Conservation (phyloP, 192 early-diverging fungal genomes). For the Rhizophagus sp. region DNA sequence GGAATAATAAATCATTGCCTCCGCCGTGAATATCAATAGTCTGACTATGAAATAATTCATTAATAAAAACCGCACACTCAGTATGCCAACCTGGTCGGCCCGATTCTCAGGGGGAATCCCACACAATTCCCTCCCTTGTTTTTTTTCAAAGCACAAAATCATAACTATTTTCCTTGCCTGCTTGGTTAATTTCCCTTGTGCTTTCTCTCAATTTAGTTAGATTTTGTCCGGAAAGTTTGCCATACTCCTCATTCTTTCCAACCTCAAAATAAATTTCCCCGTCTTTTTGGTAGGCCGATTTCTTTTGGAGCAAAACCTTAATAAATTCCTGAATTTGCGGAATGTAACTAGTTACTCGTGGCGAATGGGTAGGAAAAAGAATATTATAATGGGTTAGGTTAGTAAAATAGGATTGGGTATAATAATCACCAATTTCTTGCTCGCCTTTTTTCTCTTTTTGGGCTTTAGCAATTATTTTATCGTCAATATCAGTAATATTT, state of each 20-base stretch:
- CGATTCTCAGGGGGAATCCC: neutral
- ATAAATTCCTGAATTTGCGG: conserved; percentile 3
- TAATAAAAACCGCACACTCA: neutral
- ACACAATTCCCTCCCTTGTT: neutral
- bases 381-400: conserved; percentile 1
- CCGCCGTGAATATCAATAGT: neutral
- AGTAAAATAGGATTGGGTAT: conserved; percentile 1
- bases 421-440: neutral
- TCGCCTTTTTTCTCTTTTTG: conserved; percentile 1
- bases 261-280: neutral
- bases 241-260: neutral
- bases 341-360: neutral
- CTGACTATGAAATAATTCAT: neutral
- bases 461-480: neutral
- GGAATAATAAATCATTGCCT: conserved; percentile 6
- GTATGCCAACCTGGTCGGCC: conserved; percentile 3
- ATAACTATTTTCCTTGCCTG: neutral
- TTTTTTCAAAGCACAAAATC: conserved; percentile 17
- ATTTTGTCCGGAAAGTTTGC: conserved; percentile 8
- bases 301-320: neutral
- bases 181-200: neutral
- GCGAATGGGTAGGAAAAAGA: neutral
- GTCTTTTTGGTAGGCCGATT: neutral
- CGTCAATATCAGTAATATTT: conserved; percentile 9
- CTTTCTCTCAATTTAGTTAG: neutral